These are phyloP conservation scores for Cordyceps javanica DNA, from an alignment of 2,329 filamentous ascomycete genomes.

Conservation along the genomic window DNA sequence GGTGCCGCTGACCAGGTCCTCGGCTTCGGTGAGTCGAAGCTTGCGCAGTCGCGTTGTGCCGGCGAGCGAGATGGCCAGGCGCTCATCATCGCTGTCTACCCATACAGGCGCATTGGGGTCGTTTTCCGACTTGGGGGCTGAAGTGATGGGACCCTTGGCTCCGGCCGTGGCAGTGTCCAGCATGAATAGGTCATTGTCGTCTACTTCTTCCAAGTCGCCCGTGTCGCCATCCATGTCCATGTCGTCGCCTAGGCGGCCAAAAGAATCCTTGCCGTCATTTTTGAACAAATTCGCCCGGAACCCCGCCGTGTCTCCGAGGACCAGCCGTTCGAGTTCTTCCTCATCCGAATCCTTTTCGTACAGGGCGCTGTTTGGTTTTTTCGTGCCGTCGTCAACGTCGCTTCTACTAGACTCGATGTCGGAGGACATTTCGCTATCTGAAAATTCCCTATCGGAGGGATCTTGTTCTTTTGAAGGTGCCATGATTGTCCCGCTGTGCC, in stretches of 20 bases:
- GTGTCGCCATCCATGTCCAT: constrained; percentile 40
- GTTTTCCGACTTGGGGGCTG: constrained; percentile 16
- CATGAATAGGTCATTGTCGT: constrained; percentile 81
- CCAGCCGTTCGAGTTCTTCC: constrained; percentile 76
- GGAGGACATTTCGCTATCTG: constrained; percentile 17
- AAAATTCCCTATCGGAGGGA: constrained; percentile 25
- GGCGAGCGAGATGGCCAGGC: constrained; percentile 75
- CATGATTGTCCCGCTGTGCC: constrained; percentile 22
- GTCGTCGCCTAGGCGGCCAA: constrained; percentile 33
- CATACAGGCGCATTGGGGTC: constrained; percentile 56
- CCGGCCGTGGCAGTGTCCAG: constrained; percentile 60
- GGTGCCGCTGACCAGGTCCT: constrained; percentile 79
- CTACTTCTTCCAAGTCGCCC: constrained; percentile 53
- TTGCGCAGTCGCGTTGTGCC: constrained; percentile 72
- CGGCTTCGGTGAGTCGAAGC: constrained; percentile 69
- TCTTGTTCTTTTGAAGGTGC: constrained; percentile 25
- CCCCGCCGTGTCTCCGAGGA: constrained; percentile 80
- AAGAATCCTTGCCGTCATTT: constrained; percentile 21
- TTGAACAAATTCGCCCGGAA: constrained; percentile 70
- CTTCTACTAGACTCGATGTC: constrained; percentile 20
- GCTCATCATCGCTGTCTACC: constrained; percentile 95
- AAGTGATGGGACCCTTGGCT: constrained; percentile 23
- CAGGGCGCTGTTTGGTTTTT: constrained; percentile 16
- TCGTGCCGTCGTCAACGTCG: constrained; percentile 23
- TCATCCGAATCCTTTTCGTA: constrained; percentile 74